Evolutionary conservation across 495 filamentous ascomycete species (phyloP), one percentile per base, ranked within the genome.

Genomic region (Xeromyces bisporus): DNA sequence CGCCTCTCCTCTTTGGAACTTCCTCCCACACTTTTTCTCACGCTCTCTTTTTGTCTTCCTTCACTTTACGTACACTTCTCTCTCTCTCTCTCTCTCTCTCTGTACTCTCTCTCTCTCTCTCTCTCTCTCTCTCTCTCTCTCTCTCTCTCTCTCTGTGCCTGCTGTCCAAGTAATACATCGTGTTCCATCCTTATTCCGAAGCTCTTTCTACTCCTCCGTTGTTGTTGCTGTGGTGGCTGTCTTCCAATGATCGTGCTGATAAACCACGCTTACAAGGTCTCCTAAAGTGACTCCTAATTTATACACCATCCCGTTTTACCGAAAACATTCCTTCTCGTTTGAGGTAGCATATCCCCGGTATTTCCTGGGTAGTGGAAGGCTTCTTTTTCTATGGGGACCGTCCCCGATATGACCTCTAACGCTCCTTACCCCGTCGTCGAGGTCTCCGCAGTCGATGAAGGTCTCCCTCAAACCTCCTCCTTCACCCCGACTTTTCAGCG

Each of bases 21-120:
- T 18, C 14, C 20, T 15, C 50, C 50, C 47, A 52, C 46, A 32
- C 50, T 45, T 45, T 31, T 37, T 35, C 34, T 36, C 37, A 27
- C 39, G 36, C 45, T 40, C 32, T 36, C 29, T 33, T 37, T 38
- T 41, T 34, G 16, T 36, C 25, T 41, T 35, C 41, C 43, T 44
- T 47, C 44, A 40, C 40, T 35, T 42, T 29, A 2, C 11, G 29
- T 11, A 3, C 6, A 8, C 17, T 15, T 11, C 11, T 31, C 7
- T 15, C 10, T 15, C 18, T 20, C 15, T 15, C 23, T 15, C n/a
- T n/a, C n/a, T n/a, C n/a, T n/a, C n/a, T n/a, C n/a, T n/a, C n/a
- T n/a, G n/a, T n/a, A n/a, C n/a, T 7, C 6, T 14, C 15, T 16
- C 35, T 18, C 36, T 15, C 39, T 40, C 47, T 43, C 29, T 47